Base-by-base conservation (phyloP, 1,284 basidiomycete genomes). In the Boletus smithii region DNA sequence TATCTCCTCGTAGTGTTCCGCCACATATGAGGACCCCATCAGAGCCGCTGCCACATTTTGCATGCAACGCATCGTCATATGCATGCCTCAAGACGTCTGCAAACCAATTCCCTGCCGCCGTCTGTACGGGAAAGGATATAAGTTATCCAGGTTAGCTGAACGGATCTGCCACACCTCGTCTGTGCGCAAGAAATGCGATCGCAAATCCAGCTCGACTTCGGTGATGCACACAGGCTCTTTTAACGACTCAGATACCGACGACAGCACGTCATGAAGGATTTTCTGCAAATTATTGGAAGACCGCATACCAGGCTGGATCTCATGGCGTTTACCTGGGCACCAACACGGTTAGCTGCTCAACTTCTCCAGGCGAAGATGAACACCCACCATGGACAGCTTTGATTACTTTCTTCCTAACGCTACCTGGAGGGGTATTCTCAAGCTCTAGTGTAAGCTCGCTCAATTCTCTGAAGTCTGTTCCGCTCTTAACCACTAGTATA, bases 401-500 rank as follows among this genome's bases (percentile, higher is more conserved):
- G 55, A 97, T 84, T 3, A 86, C 70, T 51, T 83, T 83, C 42
- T 68, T 74, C 50, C 93, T 77, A 2, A 90, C 68, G 53, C 81
- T 84, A 2, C 81, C 82, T 29, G 72, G 64, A 1, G 83, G 77
- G 1, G 83, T 76, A 41, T 80, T 71, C 29, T 74, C 72, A 3
- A 95, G 70, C 48, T 82, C 79, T 16, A 95, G 68, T 0, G 67
- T 72, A 34, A 93, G 71, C 51, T 89, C 85, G 42, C 88, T 90
- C 22, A 95, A 70, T 54, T 95, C 91, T 27, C 89, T 80, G 65
- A 97, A 97, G 68, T 97, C 92, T 5, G 88, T 91, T 5, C 93
- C 93, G 54, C 88, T 91, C 67, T 97, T 97, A 55, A 94, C 69
- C 13, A 91, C 74, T 27, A 85, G 75, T 51, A 85, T 68, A 34